phyloP scores from a whole-genome alignment of 257 asterid species.

The Solanum habrochaites region DNA sequence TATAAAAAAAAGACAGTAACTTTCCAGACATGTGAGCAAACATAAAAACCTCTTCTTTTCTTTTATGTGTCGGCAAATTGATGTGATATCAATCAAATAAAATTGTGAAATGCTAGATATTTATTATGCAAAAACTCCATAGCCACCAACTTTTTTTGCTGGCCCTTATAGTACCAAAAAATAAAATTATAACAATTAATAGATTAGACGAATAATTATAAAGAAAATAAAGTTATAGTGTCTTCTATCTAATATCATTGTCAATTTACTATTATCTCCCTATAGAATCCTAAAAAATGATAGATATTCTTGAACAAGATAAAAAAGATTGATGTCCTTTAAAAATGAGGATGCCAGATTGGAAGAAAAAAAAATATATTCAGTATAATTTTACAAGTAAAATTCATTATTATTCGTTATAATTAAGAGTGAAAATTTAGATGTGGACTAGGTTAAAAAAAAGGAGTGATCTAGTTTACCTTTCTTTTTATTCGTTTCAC shows the following conservation, averaged over 20 bases:
- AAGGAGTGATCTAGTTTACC: not conserved
- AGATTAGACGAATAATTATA: not conserved
- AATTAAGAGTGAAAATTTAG: not conserved
- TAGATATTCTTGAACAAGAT: not conserved
- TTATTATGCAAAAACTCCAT: not conserved
- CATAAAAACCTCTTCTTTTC: not conserved
- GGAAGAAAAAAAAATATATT: not conserved
- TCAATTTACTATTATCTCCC: not conserved
- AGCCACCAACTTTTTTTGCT: not conserved
- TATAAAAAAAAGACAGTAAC: not conserved
- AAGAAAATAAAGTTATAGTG: not conserved
- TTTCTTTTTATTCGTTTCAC: not conserved
- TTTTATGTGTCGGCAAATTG: not conserved
- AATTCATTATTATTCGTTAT: not conserved
- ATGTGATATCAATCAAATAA: not conserved
- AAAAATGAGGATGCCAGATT: not conserved
- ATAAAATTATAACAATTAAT: not conserved
- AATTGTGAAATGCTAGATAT: not conserved
- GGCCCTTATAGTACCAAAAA: not conserved
- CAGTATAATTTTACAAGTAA: fast-evolving
- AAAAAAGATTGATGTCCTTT: not conserved
- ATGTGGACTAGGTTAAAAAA: not conserved
- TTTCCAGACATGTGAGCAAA: not conserved
- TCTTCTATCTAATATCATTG: not conserved
- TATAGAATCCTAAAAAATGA: not conserved